These are phyloP conservation scores for Petrea volubilis DNA, from an alignment of 257 asterid genomes.

Conservation along the genomic window DNA sequence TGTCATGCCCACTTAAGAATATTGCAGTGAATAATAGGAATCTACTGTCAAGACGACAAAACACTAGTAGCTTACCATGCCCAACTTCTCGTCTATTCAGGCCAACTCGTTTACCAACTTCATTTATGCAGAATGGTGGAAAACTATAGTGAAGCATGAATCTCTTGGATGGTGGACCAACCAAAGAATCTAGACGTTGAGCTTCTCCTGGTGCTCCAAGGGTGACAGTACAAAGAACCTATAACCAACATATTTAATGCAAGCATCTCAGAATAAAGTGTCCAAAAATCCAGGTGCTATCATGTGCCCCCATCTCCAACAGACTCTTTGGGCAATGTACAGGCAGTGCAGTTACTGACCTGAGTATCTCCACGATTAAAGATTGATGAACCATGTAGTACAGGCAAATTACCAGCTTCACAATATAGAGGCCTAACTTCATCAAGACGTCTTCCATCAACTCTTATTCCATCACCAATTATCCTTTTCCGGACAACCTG, in stretches of 20 bases:
- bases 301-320: conserved; percentile 5
- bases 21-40: neutral
- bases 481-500: conserved; percentile 93
- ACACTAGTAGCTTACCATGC: conserved; percentile 64
- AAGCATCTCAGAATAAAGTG: conserved; percentile 11
- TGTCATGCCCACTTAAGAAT: conserved; percentile 1
- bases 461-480: conserved; percentile 79
- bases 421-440: conserved; percentile 91
- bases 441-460: conserved; percentile 90
- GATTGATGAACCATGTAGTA: conserved; percentile 83
- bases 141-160: conserved; percentile 98
- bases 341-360: conserved; percentile 44
- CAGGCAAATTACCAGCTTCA: conserved; percentile 87
- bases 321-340: neutral
- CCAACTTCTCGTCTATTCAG: conserved; percentile 98
- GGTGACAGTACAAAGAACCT: conserved; percentile 97
- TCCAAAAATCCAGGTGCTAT: neutral
- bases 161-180: conserved; percentile 92
- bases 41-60: neutral
- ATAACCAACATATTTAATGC: conserved; percentile 33
- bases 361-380: conserved; percentile 96
- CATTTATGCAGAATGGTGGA: conserved; percentile 94
- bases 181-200: conserved; percentile 79
- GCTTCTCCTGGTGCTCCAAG: conserved; percentile 99
- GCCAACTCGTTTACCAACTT: conserved; percentile 91